Base-by-base conservation (phyloP, 257 asterid species). In the Nicotiana tabacum region DNA sequence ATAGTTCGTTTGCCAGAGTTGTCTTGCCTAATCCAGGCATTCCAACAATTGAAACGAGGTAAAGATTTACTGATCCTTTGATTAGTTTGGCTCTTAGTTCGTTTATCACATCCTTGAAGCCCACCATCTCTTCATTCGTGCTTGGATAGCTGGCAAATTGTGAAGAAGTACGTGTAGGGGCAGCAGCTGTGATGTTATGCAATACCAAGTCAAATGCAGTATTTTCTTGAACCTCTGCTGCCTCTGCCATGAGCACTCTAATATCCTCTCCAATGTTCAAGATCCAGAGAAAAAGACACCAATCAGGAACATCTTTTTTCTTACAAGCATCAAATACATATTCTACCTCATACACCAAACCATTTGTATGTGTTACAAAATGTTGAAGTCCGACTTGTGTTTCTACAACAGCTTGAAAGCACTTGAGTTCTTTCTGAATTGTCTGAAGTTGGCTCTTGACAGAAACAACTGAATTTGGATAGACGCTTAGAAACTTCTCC, bases 81-180 rank as follows among this genome's bases (percentile, higher is more conserved):
- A 10, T 81, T 64, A 90, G 86, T 46, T 83, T 84, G 16, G 57
- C 85, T 53, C 78, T 78, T 33, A 90, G 13, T 33, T 24, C 83
- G 6, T 24, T 66, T 1, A 87, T 87, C 83, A 87, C 93, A 48
- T 90, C 93, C 12, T 87, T 89, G 33, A 90, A 89, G 80, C 90
- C 93, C 3, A 89, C 90, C 9, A 90, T 79, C 21, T 81, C 83
- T 12, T 88, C 85, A 66, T 86, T 51, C 43, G 16, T 76, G 27
- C 29, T 27, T 51, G 64, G 43, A 51, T 24, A 15, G 27, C 16
- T 15, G 2, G 29, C 0, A 6, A 18, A 48, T 76, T 11, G 9
- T 15, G 79, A 72, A 12, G 61, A 46, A 11, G 16, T n/a, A 72
- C 13, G 79, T 21, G 61, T n/a, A 6, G 24, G 3, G 39, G 15